Evolutionary conservation across 2,329 filamentous ascomycete species (phyloP), one percentile per base, ranked within the genome.

Genomic region (Didymella keratinophila): DNA sequence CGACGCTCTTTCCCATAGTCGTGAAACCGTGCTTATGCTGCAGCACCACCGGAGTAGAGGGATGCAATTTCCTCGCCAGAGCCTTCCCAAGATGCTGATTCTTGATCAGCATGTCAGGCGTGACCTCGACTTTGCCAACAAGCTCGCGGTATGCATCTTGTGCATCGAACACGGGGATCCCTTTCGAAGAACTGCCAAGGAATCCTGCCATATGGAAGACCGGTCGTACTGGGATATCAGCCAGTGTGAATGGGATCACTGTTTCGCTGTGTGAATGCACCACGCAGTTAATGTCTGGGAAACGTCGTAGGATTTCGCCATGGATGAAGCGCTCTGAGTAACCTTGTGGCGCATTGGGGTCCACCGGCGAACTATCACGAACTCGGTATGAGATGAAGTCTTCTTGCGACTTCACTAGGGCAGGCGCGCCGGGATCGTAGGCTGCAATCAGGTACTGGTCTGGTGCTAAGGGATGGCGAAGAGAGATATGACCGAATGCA

Each of bases 401-500:
- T 21, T 68, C 60, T 3, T 65, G 59, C 0, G 72, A 79, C 10
- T 78, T 78, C 2, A 85, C 77, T 1, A 81, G 73, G 2, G 79
- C 83, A 2, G 83, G 82, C 4, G 83, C 79, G 25, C 80, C 70
- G 0, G 70, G 68, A 10, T 71, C 68, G 56, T 78, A 78, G 27
- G 75, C 74, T 14, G 81, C 80, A 76, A 85, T 81, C 57, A 85
- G 76, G 69, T 83, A 85, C 45, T 76, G 72, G 3, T 76, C 66
- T 2, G 76, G 67, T 23, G 81, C 75, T n/a, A 65, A 34, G 0
- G 82, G 82, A 60, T 84, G 78, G 1, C 83, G 76, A 25, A 83
- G 70, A 3, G 83, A 84, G 20, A 86, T 72, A 60, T 86, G 83
- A 21, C 83, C 83, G 63, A 81, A 85, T 2, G 81, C 83, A 55